Conservation (phyloP, 2,329 filamentous ascomycete species). For the Clonostachys rhizophaga region DNA sequence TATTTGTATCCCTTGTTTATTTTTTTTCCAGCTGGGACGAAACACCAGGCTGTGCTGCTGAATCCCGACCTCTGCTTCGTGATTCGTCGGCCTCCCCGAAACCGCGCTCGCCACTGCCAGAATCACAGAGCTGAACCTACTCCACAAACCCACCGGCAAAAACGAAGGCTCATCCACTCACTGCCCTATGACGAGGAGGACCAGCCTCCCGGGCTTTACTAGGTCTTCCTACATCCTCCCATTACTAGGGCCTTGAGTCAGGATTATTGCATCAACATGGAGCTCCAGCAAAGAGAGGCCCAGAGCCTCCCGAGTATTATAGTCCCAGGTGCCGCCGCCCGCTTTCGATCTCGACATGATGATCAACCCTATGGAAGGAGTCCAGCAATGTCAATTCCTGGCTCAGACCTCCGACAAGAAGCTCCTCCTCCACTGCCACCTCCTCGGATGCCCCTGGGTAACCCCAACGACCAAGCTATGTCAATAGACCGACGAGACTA, state of each 20-base stretch:
- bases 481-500: constrained; percentile 12
- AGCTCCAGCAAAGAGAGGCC: no score
- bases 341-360: constrained; percentile 18
- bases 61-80: not conserved
- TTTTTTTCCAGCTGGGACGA: no score
- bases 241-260: no score
- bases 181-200: no score
- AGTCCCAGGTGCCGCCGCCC: constrained; percentile 18
- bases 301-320: constrained; percentile 26
- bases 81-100: constrained; percentile 1
- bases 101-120: not conserved
- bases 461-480: constrained; percentile 8
- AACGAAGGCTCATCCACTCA: no score
- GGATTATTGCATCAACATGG: no score
- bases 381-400: constrained; percentile 36
- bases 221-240: no score
- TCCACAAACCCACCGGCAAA: no score
- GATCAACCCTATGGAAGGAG: constrained; percentile 23
- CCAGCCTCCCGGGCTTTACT: no score
- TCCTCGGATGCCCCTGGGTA: constrained; percentile 29
- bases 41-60: not conserved
- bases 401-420: constrained; percentile 20
- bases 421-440: constrained; percentile 41
- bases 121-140: no score
- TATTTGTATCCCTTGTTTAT: no score